Evolutionary conservation across 169 alveolate genomes (phyloP), one percentile per base, ranked within the genome.

Genomic region (Eimeria falciformis): DNA sequence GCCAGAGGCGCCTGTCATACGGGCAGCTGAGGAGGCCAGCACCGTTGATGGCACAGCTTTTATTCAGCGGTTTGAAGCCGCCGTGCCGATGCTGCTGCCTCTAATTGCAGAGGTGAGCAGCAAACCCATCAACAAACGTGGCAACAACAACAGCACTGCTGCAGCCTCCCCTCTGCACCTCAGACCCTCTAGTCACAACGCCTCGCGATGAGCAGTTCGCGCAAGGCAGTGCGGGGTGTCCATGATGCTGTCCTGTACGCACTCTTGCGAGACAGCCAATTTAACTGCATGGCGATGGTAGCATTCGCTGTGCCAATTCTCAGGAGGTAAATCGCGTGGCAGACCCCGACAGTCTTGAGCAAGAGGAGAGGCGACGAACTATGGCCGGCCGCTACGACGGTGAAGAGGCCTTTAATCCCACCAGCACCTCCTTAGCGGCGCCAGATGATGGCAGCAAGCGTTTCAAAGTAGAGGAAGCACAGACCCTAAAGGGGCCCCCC

Each of bases 391-490:
- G 53, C 17, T 18, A 50, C 17, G 88, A 78, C 17, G 88, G 69
- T 40, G 58, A 5, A 12, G 87, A 78, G 17, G 87, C 27, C 7
- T 66, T 66, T 11, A 50, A 37, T n/a, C 55, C 29, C 3, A 11
- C 68, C 53, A 50, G 55, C 9, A 50, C 88, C 45, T 46, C 68
- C 5, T 21, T 77, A 17, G 68, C 86, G 53, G 21, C 56, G 86
- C 33, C 62, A 45, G 40, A 11, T 27, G 88, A 78, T 50, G 71
- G 37, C 17, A 66, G 89, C 11, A 81, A 58, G 69, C 87, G 47
- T 21, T 53, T 82, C 0, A 88, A 75, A 81, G 25, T 73, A 7
- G 93, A 88, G n/a, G 93, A 88, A 69, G 93, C 93, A 12, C 87
- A 73, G 46, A 62, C 83, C 29, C 78, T 75, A 82, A 88, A 88